Base-by-base conservation (phyloP, 2,329 filamentous ascomycete species). In the Amauroascus verrucosus region DNA sequence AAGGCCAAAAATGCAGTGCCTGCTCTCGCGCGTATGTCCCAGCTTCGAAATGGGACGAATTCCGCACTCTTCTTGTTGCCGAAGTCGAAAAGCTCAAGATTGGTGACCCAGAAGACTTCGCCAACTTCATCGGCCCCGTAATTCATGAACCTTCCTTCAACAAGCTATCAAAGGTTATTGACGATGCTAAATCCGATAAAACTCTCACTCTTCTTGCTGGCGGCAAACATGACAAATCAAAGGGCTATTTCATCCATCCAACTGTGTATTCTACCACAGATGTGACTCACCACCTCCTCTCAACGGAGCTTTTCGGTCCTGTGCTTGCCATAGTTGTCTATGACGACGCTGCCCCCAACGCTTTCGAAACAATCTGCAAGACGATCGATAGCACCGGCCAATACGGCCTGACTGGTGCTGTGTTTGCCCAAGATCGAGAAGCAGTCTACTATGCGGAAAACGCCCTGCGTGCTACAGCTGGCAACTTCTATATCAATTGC, bases 1-100 rank as follows among this genome's bases (percentile, higher is more conserved):
- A 93, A 68, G 88, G 88, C 48, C 88, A 95, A 70, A 95, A 95
- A 72, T 95, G 88, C 77, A 88, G 84, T 62, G 88, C 88, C 54
- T 88, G 85, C 20, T 91, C 86, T 26, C 82, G 88, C 26, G 74
- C 81, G 47, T 95, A 95, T 70, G 80, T 93, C 2, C 82, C 88
- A 32, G 77, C 80, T 63, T 91, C 86, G 1, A 69, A 85, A 45
- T 89, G 85, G 80, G 78, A 84, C 8, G 73, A 83, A 57, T 88
- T 91, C 72, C 80, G 82, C 65, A 70, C 81, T 59, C 76, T 78
- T 53, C 72, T 95, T 2, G 75, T 82, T 11, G 69, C 76, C n/a
- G 85, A 91, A 70, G 83, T 82, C 6, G 74, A 82, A 63, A 78
- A 79, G 56, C 77, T 95, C 49, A 83, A 82, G 62, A 75, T 89